Base-by-base conservation (phyloP, 768 basidiomycete genomes). In the Mycena capillaripes region DNA sequence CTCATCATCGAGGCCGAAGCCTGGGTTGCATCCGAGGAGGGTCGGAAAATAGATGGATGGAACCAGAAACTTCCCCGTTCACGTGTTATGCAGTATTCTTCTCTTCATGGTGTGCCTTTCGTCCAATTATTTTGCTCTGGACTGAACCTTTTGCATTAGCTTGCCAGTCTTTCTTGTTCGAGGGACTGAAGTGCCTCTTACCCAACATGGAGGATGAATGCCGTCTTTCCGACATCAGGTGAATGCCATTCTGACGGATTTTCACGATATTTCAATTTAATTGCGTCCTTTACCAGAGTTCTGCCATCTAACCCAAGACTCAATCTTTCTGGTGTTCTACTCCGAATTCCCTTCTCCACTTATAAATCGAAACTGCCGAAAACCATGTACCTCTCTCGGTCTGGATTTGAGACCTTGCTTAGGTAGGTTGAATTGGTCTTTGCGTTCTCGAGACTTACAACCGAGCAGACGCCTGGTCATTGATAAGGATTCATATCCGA, bases 1-100 rank as follows among this genome's bases (percentile, higher is more conserved):
- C 38, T 82, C 27, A 70, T 83, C 42, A 69, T 83, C 32, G 82
- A 83, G 46, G 74, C 82, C 17, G 82, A 83, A 62, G 69, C 67
- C n/a, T 81, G 78, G 78, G 48, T 79, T 4, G 66, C 74, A 16
- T 68, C 75, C 0, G 61, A 77, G 29, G 76, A 78, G 46, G 78
- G 76, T 29, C 42, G 75, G 52, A 61, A 62, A n/a, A 40, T 70
- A 4, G 66, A 78, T 36, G 70, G 69, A 48, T 73, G 78, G 77
- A 68, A 46, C 27, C 69, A 73, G 42, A 63, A 58, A 38, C 67
- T 72, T 14, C 46, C 29, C 3, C 71, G 81, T 12, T 61, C 77
- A 4, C 74, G 80, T 2, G 75, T 82, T 27, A 63, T 77, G 65
- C 81, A 81, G 38, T 82, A 78, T 60, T 40, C 76, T 36, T 77